Base-by-base conservation (phyloP, 1,139 yeast species). In the Nadsonia commutata region DNA sequence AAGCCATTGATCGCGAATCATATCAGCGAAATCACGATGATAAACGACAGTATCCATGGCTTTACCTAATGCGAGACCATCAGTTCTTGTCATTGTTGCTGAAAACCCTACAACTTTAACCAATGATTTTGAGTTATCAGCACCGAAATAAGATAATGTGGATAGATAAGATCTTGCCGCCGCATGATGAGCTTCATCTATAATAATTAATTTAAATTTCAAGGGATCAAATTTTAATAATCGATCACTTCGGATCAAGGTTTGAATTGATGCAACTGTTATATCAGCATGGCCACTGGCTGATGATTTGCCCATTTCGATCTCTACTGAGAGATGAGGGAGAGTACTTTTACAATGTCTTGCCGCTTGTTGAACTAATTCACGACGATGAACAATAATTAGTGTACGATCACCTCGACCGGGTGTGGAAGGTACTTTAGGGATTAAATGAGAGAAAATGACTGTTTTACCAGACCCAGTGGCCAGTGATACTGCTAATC, bases 391-490 rank as follows among this genome's bases (percentile, higher is more conserved):
- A 0, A 86, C 95, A 20, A 88, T 60, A 1, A 88, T 75, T 47
- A 88, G 60, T 0, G 80, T 68, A 52, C 73, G 74, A 31, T 63
- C 55, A 1, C 80, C 78, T 7, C 59, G 56, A 3, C 54, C 61
- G 17, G 38, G 55, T 36, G 56, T 47, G 0, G 74, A 68, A 8
- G 59, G 52, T 13, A 84, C 62, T 37, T 64, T 59, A 0, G 74
- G 68, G 3, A 85, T 71, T 40, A 86, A 56, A 52, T 76, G 75
- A 1, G 90, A 67, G 56, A 88, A 84, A 1, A 88, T 78, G 17
- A 86, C 85, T 0, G 97, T 88, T 54, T 88, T 88, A 2, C 97
- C 98, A 17, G 95, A 93, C 0, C 98, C 98, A 0, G 97, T 90
- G 4, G 96, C 95, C 42, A 90, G 60, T 16, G 86, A 82, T 2